Base-by-base conservation (phyloP, 1,284 basidiomycete genomes). In the Ganoderma resinaceum region DNA sequence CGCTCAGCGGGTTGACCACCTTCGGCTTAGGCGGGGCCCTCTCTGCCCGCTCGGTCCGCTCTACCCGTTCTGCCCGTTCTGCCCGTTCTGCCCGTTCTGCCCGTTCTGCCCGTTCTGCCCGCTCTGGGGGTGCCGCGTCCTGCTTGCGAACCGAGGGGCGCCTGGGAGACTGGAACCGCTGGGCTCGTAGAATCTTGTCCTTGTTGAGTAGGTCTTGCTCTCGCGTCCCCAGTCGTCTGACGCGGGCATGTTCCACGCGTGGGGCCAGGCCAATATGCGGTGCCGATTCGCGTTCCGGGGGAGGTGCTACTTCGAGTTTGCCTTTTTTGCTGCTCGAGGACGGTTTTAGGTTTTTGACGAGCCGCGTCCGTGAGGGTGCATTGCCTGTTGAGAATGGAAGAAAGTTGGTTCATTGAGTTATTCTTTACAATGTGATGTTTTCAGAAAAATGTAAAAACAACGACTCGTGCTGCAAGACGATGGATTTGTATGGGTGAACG, bases 311-410 rank as follows among this genome's bases (percentile, higher is more conserved):
- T 42, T 83, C 80, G 7, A 79, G 66, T 31, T 65, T 67, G 35
- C 65, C 61, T 55, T 79, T 65, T 35, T 67, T 67, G 38, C 65
- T 49, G 38, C 38, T 35, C 43, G 70, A 76, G 1, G 83, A 52
- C 3, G 71, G 80, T 18, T 74, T 73, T n/a, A 84, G 70, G 33
- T 79, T 79, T 72, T 80, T 78, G 53, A 79, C 80, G 2, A 84
- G 82, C 8, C 81, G 80, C 7, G 71, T 78, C 37, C 79, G 80
- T 12, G 82, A 81, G 3, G 82, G 70, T 9, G 67, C 69, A 12
- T 23, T 5, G 37, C 37, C 58, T 60, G 35, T 12, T n/a, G n/a
- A n/a, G n/a, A 60, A 29, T 1, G 1, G 16, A 7, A 7, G 14
- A 20, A 16, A 9, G 23, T 18, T 0, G 14, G 18, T 14, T 60